phyloP scores from a whole-genome alignment of 1,139 yeast genomes.

The Saccharomyces uvarum region DNA sequence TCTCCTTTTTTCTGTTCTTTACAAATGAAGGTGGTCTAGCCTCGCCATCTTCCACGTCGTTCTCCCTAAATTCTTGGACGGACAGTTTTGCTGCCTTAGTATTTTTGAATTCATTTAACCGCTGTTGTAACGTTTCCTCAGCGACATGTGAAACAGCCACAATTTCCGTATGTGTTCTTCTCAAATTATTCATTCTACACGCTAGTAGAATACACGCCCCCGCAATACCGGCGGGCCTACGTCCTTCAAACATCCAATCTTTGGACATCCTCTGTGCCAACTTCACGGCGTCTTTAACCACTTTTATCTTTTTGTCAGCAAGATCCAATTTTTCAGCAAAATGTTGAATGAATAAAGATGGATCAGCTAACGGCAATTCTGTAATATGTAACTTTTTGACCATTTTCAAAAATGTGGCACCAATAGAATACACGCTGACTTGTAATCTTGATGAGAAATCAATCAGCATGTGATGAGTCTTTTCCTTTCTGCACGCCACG shows the following conservation, averaged over 20 bases:
- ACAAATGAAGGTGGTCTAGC: constrained; percentile 78
- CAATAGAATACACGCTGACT: constrained; percentile 87
- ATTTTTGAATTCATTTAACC: constrained; percentile 78
- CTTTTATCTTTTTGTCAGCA: constrained; percentile 62
- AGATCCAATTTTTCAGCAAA: constrained; percentile 83
- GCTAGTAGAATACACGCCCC: constrained; percentile 93
- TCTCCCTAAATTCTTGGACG: constrained; percentile 60
- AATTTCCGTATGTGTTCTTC: constrained; percentile 87
- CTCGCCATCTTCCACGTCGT: constrained; percentile 28
- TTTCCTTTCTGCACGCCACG: constrained; percentile 85
- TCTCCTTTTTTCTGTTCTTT: constrained; percentile 41
- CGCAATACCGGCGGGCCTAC: constrained; percentile 97
- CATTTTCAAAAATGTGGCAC: constrained; percentile 89
- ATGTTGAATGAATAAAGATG: constrained; percentile 85
- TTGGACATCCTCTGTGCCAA: constrained; percentile 84
- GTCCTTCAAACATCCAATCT: constrained; percentile 94
- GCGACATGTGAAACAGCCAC: constrained; percentile 95
- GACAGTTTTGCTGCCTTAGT: constrained; percentile 72
- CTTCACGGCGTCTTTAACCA: constrained; percentile 77
- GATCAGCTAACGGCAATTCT: constrained; percentile 81
- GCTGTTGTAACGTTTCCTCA: constrained; percentile 81
- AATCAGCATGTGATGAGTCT: constrained; percentile 89
- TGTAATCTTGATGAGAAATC: constrained; percentile 87
- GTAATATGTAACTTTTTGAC: constrained; percentile 73
- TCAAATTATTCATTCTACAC: constrained; percentile 89